Evolutionary conservation across 73 alveolate genomes (phyloP).

Genomic region (Paramecium pentaurelia): DNA sequence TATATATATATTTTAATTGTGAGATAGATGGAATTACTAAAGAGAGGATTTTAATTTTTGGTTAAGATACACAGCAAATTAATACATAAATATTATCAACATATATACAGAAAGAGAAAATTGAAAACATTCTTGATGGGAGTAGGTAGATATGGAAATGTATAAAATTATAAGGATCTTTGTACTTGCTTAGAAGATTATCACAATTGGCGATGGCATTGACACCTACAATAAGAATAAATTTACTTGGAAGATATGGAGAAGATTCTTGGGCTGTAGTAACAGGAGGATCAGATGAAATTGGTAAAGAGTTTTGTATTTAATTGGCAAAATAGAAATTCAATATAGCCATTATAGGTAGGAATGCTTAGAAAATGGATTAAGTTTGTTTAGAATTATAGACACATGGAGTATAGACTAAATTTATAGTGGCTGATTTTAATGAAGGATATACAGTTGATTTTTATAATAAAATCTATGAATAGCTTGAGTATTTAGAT

Average conservation of each 20-base stretch:
- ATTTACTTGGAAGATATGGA: neutral
- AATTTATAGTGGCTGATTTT: constrained; percentile 12
- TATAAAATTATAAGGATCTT: neutral
- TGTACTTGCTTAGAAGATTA: neutral
- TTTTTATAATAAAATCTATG: neutral
- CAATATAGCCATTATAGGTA: constrained; percentile 57
- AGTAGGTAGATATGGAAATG: neutral
- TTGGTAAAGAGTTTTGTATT: constrained; percentile 59
- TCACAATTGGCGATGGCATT: neutral
- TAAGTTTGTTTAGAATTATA: neutral
- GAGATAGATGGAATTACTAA: neutral
- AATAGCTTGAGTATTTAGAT: constrained; percentile 10
- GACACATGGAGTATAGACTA: neutral
- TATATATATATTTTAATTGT: neutral
- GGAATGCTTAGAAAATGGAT: constrained; percentile 51
- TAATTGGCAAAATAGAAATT: constrained; percentile 59
- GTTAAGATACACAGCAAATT: neutral
- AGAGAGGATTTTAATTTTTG: neutral
- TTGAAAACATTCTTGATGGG: neutral
- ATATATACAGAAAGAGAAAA: neutral
- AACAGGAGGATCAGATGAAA: constrained; percentile 66
- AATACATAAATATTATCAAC: neutral
- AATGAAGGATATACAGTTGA: neutral
- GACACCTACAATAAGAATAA: neutral
- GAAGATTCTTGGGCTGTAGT: constrained; percentile 61